These are phyloP conservation scores for Aspergillus fischeri DNA, from an alignment of 2,329 filamentous ascomycete genomes.

Conservation along the genomic window DNA sequence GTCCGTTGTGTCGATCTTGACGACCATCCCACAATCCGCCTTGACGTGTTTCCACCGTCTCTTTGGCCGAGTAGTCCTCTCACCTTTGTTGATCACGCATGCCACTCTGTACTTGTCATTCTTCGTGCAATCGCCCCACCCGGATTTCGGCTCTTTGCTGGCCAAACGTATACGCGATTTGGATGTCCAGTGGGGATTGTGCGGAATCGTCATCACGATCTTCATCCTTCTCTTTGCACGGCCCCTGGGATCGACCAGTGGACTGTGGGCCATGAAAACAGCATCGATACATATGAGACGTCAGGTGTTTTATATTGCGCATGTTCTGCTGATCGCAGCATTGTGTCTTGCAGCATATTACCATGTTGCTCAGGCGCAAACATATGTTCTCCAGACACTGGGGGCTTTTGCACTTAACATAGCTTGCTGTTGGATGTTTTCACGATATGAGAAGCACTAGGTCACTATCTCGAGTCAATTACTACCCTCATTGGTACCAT, in stretches of 20 bases:
- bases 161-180: conserved; percentile 50
- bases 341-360: conserved; percentile 50
- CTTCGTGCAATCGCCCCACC: conserved; percentile 47
- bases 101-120: conserved; percentile 55
- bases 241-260: conserved; percentile 29
- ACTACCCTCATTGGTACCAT: neutral
- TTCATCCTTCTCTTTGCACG: conserved; percentile 49
- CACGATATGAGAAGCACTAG: neutral
- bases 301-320: conserved; percentile 51
- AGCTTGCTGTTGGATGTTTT: conserved; percentile 21
- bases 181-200: conserved; percentile 56
- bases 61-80: conserved; percentile 52
- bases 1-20: conserved; percentile 51
- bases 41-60: conserved; percentile 57
- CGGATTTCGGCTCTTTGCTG: conserved; percentile 40
- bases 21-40: conserved; percentile 51
- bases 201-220: conserved; percentile 44
- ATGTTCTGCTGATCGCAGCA: conserved; percentile 49
- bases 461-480: neutral
- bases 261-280: conserved; percentile 8
- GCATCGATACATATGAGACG: conserved; percentile 32
- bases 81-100: conserved; percentile 50
- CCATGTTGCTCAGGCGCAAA: conserved; percentile 53
- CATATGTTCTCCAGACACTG: conserved; percentile 51
- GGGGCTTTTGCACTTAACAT: conserved; percentile 45